Percentiles rank a stretch among this genome's conserved stretches.
Conservation (phyloP, 2,329 filamentous ascomycete genomes). For the Mollisiaceae sp. region DNA sequence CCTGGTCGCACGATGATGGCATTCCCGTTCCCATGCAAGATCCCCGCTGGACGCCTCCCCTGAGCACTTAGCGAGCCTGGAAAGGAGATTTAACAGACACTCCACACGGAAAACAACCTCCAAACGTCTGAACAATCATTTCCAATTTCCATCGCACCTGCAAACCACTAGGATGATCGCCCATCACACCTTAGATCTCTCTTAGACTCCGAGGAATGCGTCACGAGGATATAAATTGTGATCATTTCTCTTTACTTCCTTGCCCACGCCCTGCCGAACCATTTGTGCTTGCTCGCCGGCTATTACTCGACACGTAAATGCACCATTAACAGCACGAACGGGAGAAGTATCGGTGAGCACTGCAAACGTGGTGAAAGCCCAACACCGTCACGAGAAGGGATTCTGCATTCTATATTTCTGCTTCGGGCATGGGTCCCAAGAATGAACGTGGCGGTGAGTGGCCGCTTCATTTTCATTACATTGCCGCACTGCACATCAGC, state of each 20-base stretch:
- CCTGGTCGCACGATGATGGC: not conserved
- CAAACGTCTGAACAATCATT: not conserved
- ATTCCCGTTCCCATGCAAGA: not conserved
- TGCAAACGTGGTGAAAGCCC: not conserved
- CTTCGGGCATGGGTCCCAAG: not conserved
- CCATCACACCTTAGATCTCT: not conserved
- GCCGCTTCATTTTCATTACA: not conserved
- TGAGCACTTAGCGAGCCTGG: not conserved
- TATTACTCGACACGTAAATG: conserved; percentile 3
- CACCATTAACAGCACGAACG: not conserved
- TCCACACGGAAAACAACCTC: not conserved
- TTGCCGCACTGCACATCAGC: not conserved
- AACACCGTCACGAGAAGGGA: not conserved
- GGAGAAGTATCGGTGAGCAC: conserved; percentile 8
- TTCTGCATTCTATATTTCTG: not conserved
- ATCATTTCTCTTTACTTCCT: not conserved
- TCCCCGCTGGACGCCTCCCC: not conserved
- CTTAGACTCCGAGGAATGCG: not conserved
- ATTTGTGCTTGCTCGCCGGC: not conserved
- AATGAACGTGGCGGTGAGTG: not conserved
- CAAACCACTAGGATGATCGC: too few relatives aligned
- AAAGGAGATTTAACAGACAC: not conserved
- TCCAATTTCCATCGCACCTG: not conserved
- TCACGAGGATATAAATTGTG: conserved; percentile 6
- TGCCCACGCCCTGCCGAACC: not conserved